A percentile compares a stretch with the other conserved stretches of the same genome.
phyloP scores from a whole-genome alignment of 2,329 filamentous ascomycete genomes.

The Graphium sp. region DNA sequence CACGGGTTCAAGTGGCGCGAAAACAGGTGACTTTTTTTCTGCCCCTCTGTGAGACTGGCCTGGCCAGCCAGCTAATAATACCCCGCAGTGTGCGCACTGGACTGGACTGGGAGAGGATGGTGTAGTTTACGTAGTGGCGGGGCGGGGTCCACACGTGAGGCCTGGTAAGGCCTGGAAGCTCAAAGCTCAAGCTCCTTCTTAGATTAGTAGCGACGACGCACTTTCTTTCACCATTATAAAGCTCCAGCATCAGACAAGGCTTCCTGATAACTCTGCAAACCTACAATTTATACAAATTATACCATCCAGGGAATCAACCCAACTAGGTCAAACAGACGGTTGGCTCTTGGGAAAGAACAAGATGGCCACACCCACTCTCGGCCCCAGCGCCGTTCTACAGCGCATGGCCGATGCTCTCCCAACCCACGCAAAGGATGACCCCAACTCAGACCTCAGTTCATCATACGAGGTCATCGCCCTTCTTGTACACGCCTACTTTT shows the following conservation, averaged over 20 bases:
- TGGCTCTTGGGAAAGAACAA: too few relatives aligned
- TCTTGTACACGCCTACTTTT: slow-evolving; percentile 70
- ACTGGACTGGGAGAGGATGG: too few relatives aligned
- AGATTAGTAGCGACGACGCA: not conserved
- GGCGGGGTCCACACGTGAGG: too few relatives aligned
- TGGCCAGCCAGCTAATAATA: too few relatives aligned
- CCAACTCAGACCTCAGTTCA: slow-evolving; percentile 46
- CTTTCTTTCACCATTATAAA: not conserved
- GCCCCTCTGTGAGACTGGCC: too few relatives aligned
- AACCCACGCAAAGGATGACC: slow-evolving; percentile 31
- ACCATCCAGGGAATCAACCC: too few relatives aligned
- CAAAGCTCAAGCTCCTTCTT: not conserved
- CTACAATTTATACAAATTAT: too few relatives aligned
- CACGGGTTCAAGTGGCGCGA: slow-evolving; percentile 5
- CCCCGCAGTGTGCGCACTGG: too few relatives aligned
- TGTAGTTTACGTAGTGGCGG: too few relatives aligned
- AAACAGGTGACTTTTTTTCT: not conserved
- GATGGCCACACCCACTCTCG: too few relatives aligned
- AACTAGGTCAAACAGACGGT: too few relatives aligned
- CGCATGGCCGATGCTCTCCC: slow-evolving; percentile 44
- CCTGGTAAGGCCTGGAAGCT: too few relatives aligned
- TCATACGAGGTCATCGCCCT: slow-evolving; percentile 73
- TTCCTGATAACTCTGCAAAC: slow-evolving; percentile 19
- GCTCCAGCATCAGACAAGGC: not conserved
- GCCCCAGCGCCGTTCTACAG: slow-evolving; percentile 32